Evolutionary conservation across 176 grass and related monocot genomes (phyloP), one percentile per base, ranked within the genome.

Genomic region (Saccharum spontaneum): DNA sequence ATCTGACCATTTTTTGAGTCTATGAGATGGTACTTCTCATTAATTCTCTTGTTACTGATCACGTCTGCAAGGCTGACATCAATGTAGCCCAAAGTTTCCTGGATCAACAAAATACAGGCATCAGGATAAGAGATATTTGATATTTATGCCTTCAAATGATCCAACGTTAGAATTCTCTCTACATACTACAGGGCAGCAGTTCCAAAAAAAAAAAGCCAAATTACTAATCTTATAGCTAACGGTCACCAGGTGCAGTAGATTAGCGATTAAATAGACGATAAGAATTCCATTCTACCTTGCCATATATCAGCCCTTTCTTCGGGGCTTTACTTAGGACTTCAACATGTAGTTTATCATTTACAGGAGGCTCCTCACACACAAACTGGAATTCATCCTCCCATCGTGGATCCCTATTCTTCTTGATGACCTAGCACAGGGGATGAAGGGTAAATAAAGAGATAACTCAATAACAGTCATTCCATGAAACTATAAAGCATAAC

Each of bases 391-490:
- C 86, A 49, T 94, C 83, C 48, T 92, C 91, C 93, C 93, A 98
- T 59, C 89, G 82, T 82, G 97, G 93, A 89, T 96, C 91, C 86
- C 91, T 99, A 82, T 89, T 96, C 82, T 96, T 94, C 91, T 94
- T 99, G n/a, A 96, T 89, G 48, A 88, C 92, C 97, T 99, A 74
- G 45, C 76, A 82, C 20, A 87, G 16, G 67, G 67, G 22, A 26
- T 14, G 55, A 74, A 48, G 17, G 10, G 10, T 11, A 61, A 83
- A 52, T 62, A 50, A 68, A 38, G 68, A 71, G 79, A 76, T 39
- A 65, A 12, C 28, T 39, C 24, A 23, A 66, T 26, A 22, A 52
- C 36, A 73, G 37, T 10, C 34, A 67, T 50, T 81, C 13, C 68
- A 71, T 79, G 67, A 65, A 52, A 11, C 48, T 17, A 68, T 60